Evolutionary conservation across 306 rosid species (phyloP), one percentile per base, ranked within the genome.

Genomic region (Pyrus communis): DNA sequence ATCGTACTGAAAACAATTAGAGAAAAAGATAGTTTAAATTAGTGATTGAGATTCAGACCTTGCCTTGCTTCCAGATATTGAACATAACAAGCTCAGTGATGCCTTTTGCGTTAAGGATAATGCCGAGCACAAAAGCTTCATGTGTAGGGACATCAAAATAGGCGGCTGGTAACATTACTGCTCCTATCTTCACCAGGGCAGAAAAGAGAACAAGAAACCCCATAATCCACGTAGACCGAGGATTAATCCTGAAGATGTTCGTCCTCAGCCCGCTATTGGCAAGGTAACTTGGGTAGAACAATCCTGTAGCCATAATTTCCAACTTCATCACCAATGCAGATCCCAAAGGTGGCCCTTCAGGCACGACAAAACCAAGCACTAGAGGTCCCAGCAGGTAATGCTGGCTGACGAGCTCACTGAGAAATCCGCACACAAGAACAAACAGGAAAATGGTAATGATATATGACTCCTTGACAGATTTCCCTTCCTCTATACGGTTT

Each of bases 261-360:
- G 92, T 85, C 65, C 79, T 69, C 78, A 85, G 40, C 49, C 96
- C 97, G 42, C 81, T 78, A 25, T 78, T 83, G 68, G 92, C 91
- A 19, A 92, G 87, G 76, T 77, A 90, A 7, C 77, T 22, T 13
- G 96, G 97, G 70, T 90, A 87, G 76, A 92, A 75, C 30, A 89
- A 30, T 17, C 59, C 70, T 19, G 71, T 4, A 78, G 71, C 59
- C 3, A 90, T 0, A 18, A 86, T 71, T 30, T 90, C 93, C 75
- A 90, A 7, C 78, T 77, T 92, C 1, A 30, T 1, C 51, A 83
- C 72, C 78, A 92, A 27, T 40, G 84, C 40, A 13, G 91, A 66
- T 18, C 97, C 97, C 13, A 92, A 3, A 0, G 97, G 97, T 5
- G 90, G 91, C 7, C 96, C 96, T 65, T 75, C 84, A 3, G 96